These are phyloP conservation scores for Monilinia laxa DNA, from an alignment of 2,329 filamentous ascomycete genomes.

Conservation along the genomic window DNA sequence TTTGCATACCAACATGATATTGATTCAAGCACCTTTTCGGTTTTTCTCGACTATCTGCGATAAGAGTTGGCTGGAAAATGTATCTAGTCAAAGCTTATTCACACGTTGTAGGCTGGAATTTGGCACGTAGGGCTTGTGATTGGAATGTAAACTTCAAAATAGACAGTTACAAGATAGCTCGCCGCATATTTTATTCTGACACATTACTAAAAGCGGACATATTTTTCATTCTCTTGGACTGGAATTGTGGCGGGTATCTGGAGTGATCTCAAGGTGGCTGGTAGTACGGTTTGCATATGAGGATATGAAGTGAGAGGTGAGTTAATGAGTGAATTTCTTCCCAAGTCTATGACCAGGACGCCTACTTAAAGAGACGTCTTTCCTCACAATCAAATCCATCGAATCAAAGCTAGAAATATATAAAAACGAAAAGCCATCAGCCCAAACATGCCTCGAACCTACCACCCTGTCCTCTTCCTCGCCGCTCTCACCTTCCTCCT, in stretches of 20 bases:
- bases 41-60: neutral
- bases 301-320: neutral
- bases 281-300: neutral
- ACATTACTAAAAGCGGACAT: neutral
- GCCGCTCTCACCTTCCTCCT: constrained; percentile 9
- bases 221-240: neutral
- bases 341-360: neutral
- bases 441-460: neutral
- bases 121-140: constrained; percentile 1
- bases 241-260: constrained; percentile 6
- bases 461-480: neutral
- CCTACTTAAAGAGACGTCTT: neutral
- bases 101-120: neutral
- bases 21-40: neutral
- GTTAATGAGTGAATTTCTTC: neutral
- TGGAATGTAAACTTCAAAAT: neutral
- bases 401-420: too few relatives aligned
- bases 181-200: constrained; percentile 9
- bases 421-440: neutral
- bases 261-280: neutral
- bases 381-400: neutral
- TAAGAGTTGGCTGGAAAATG: neutral
- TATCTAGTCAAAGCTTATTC: neutral
- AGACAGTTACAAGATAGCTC: neutral
- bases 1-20: constrained; percentile 2